Percentiles rank a stretch among this genome's conserved stretches.
Evolutionary conservation across 108 stramenopile genomes (phyloP).

Genomic region (Cyclostephanos tholiformis): DNA sequence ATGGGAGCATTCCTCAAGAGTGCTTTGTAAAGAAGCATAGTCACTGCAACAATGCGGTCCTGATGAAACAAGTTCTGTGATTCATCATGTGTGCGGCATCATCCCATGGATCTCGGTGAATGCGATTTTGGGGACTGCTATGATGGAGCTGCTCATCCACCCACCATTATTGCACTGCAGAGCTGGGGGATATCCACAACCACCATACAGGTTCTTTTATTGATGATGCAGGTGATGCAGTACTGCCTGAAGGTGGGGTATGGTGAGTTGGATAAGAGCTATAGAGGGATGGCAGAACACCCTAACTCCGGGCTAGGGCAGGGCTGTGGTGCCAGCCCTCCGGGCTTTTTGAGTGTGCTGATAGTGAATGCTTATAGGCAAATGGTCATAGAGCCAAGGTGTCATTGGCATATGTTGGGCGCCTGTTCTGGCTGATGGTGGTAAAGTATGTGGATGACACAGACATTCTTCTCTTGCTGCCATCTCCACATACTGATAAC

Average conservation of each 20-base stretch:
- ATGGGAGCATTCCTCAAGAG: constrained; percentile 5
- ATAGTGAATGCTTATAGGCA: constrained; percentile 6
- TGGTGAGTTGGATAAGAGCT: background rate
- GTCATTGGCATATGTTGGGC: background rate
- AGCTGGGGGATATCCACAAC: constrained; percentile 1
- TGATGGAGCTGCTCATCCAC: constrained; percentile 21
- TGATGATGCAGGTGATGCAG: constrained; percentile 23
- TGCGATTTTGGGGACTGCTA: constrained; percentile 24
- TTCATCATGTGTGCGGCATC: constrained; percentile 1
- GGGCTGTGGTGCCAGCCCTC: constrained; percentile 14
- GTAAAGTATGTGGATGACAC: too few species aligned
- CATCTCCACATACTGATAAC: too few species aligned
- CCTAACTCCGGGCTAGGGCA: constrained; percentile 16
- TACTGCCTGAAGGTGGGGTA: constrained; percentile 9
- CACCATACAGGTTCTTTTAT: background rate
- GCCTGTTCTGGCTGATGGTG: too few species aligned
- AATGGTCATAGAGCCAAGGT: constrained; percentile 9
- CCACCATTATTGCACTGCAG: constrained; percentile 15
- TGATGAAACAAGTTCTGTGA: background rate
- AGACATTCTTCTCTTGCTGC: too few species aligned
- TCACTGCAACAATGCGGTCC: background rate
- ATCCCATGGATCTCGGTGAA: background rate
- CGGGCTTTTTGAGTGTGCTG: constrained; percentile 14
- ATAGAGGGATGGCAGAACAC: constrained; percentile 7
- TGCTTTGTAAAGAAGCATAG: constrained; percentile 8